Conservation (phyloP, 2,329 filamentous ascomycete species). For the Niveomyces coronatus region DNA sequence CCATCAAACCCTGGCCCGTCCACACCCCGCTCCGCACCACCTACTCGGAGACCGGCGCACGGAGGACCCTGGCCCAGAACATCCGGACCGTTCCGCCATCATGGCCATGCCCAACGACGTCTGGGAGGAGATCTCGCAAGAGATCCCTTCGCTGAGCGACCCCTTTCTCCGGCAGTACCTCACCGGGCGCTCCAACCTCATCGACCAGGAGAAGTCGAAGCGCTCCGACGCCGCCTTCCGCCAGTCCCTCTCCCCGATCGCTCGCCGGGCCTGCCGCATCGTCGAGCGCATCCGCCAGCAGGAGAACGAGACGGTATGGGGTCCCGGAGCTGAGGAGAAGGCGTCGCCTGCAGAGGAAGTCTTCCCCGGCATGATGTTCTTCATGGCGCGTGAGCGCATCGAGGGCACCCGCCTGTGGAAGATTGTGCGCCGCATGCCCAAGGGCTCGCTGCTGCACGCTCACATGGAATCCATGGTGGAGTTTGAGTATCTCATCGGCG, state of each 20-base stretch:
- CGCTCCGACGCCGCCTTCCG: conserved; percentile 66
- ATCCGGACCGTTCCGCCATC: conserved; percentile 5
- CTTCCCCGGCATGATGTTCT: conserved; percentile 91
- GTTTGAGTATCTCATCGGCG: conserved; percentile 66
- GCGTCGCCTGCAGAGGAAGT: conserved; percentile 55
- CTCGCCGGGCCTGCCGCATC: conserved; percentile 66
- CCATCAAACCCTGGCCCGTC: too few species aligned
- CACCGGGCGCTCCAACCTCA: conserved; percentile 61
- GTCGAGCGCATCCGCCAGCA: conserved; percentile 68
- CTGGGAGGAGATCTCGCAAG: conserved; percentile 46
- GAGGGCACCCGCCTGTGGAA: conserved; percentile 76
- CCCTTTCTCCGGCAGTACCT: conserved; percentile 78
- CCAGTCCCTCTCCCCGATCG: conserved; percentile 67
- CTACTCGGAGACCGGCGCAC: not conserved
- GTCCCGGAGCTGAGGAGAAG: conserved; percentile 57
- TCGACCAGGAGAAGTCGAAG: conserved; percentile 70
- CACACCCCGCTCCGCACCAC: not conserved
- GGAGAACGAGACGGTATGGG: conserved; percentile 71
- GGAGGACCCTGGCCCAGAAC: not conserved
- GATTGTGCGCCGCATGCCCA: conserved; percentile 79
- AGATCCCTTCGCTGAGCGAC: conserved; percentile 51
- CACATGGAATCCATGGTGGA: conserved; percentile 90
- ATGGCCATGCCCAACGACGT: conserved; percentile 43
- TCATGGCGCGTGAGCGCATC: conserved; percentile 74
- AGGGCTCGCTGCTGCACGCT: conserved; percentile 76